A percentile compares a stretch with the other conserved stretches of the same genome.
phyloP scores from a whole-genome alignment of 2,329 filamentous ascomycete species.

The Alternaria burnsii region DNA sequence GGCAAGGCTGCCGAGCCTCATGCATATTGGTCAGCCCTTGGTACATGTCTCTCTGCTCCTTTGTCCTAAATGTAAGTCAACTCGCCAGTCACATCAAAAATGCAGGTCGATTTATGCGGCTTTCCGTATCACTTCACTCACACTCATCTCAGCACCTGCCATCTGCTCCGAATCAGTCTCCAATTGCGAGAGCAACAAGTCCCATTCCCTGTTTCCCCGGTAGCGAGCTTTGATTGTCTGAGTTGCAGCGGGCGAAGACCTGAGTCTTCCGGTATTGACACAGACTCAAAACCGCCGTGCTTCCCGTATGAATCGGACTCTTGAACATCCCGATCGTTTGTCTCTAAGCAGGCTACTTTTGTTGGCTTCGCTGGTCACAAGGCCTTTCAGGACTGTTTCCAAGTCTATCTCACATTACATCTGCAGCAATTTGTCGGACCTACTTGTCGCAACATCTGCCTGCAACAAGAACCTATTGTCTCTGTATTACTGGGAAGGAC shows the following conservation, averaged over 20 bases:
- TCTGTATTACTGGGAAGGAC: conserved; percentile 26
- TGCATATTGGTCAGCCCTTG: conserved; percentile 35
- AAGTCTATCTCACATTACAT: conserved; percentile 30
- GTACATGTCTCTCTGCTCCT: conserved; percentile 47
- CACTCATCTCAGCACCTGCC: conserved; percentile 47
- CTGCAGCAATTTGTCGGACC: conserved; percentile 24
- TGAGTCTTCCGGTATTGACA: conserved; percentile 39
- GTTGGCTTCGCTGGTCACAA: conserved; percentile 42
- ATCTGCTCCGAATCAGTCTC: conserved; percentile 49
- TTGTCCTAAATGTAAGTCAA: conserved; percentile 50
- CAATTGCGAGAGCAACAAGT: conserved; percentile 36
- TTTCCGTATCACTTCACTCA: conserved; percentile 44
- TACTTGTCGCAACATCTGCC: conserved; percentile 36
- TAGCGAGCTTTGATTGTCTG: conserved; percentile 40
- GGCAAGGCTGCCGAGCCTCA: conserved; percentile 40
- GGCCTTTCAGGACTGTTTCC: conserved; percentile 35
- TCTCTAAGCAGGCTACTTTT: conserved; percentile 43
- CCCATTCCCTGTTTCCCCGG: conserved; percentile 43
- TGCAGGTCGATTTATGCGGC: conserved; percentile 44
- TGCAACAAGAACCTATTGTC: conserved; percentile 33
- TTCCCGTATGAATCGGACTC: conserved; percentile 50
- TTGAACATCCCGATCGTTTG: conserved; percentile 45
- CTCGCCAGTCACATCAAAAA: conserved; percentile 41
- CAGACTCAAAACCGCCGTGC: conserved; percentile 47
- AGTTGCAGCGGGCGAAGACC: conserved; percentile 36